phyloP scores from a whole-genome alignment of 1,284 basidiomycete genomes.

The Ustilago nuda region DNA sequence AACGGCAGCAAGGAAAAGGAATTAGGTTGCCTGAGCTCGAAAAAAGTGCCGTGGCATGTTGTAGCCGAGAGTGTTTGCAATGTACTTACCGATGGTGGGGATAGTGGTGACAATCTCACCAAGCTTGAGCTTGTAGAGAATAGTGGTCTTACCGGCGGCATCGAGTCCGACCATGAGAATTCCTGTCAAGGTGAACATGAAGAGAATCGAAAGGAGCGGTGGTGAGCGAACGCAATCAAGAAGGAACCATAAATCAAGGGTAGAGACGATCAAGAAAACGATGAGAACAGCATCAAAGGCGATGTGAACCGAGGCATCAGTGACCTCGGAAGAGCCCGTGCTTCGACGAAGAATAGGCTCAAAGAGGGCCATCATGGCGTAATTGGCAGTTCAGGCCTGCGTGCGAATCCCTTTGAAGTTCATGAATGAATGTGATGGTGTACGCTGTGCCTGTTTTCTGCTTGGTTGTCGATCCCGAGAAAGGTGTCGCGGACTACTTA shows the following conservation, averaged over 20 bases:
- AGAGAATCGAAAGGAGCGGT: neutral
- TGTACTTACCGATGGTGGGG: conserved; percentile 80
- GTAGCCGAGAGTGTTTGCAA: neutral
- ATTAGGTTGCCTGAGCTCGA: neutral
- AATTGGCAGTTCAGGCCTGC: too few relatives aligned
- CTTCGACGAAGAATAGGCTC: too few relatives aligned
- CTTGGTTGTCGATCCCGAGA: neutral
- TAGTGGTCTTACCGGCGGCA: conserved; percentile 84
- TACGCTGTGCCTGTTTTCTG: conserved; percentile 1
- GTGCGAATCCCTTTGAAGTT: too few relatives aligned
- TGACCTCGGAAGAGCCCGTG: neutral
- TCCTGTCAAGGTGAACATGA: conserved; percentile 30
- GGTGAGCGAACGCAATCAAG: conserved; percentile 1
- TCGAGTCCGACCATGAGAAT: conserved; percentile 87
- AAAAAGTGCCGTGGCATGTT: neutral
- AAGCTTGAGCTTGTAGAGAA: conserved; percentile 98
- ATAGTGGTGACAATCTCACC: conserved; percentile 99
- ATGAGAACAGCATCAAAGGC: neutral
- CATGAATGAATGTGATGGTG: neutral
- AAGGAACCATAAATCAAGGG: too few relatives aligned
- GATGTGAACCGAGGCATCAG: neutral
- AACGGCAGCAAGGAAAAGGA: neutral
- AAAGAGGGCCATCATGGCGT: too few relatives aligned
- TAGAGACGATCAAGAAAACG: conserved; percentile 10
- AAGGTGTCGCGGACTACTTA: conserved; percentile 35